phyloP scores from a whole-genome alignment of 2,329 filamentous ascomycete genomes.

The Elsinoe fawcettii region DNA sequence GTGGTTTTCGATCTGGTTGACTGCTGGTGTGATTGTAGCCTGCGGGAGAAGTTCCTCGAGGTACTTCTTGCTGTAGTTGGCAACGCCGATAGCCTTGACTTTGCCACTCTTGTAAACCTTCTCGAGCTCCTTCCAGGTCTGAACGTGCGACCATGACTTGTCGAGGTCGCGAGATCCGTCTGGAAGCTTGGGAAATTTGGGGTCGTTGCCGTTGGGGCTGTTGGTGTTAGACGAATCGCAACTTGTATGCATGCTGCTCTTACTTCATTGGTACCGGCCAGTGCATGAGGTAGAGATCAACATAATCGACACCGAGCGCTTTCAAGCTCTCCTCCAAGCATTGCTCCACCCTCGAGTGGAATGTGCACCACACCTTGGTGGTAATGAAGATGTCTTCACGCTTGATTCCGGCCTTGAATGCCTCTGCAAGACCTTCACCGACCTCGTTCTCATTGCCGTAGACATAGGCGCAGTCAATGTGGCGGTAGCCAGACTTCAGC shows the following conservation, averaged over 20 bases:
- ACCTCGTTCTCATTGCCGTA: conserved; percentile 80
- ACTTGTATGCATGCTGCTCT: conserved; percentile 49
- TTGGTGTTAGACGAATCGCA: conserved; percentile 45
- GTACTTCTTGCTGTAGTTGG: conserved; percentile 43
- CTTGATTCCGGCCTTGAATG: conserved; percentile 59
- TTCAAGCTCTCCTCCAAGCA: conserved; percentile 66
- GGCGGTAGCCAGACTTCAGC: conserved; percentile 42
- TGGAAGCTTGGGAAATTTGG: conserved; percentile 64
- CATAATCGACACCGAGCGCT: conserved; percentile 67
- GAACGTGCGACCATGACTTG: conserved; percentile 59
- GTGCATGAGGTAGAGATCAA: conserved; percentile 76
- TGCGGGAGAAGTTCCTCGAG: conserved; percentile 45
- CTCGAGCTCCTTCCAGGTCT: conserved; percentile 74
- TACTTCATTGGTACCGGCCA: conserved; percentile 75
- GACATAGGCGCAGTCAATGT: conserved; percentile 66
- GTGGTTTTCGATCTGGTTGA: conserved; percentile 70
- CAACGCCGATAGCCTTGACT: conserved; percentile 43
- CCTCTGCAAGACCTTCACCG: conserved; percentile 66
- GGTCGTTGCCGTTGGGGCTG: conserved; percentile 65
- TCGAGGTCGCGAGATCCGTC: conserved; percentile 70
- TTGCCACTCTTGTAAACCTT: conserved; percentile 45
- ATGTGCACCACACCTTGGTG: conserved; percentile 79
- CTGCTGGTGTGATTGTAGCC: conserved; percentile 57
- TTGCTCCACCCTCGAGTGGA: conserved; percentile 61
- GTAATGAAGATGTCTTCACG: conserved; percentile 76